Evolutionary conservation across 2,329 filamentous ascomycete genomes (phyloP).

Genomic region (Exophiala viscosa): DNA sequence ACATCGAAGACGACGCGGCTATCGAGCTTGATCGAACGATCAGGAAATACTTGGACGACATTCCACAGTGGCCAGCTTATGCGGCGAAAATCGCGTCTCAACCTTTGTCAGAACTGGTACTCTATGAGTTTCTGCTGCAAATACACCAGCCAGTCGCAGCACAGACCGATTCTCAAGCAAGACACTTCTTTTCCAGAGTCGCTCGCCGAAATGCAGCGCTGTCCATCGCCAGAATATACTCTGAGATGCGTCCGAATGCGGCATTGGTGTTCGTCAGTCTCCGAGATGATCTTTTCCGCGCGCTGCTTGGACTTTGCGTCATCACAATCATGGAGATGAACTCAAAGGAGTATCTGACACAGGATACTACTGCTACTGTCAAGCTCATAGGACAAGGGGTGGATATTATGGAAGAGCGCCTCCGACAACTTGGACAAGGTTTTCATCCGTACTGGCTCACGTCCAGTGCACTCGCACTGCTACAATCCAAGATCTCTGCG

Average conservation of each 20-base stretch:
- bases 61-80: slow-evolving; percentile 27
- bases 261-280: slow-evolving; percentile 11
- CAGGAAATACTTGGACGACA: slow-evolving; percentile 26
- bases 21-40: slow-evolving; percentile 31
- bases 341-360: slow-evolving; percentile 9
- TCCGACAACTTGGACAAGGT: slow-evolving; percentile 34
- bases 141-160: slow-evolving; percentile 32
- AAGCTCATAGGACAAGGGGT: slow-evolving; percentile 30
- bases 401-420: slow-evolving; percentile 34
- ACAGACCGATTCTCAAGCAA: slow-evolving; percentile 25
- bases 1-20: slow-evolving; percentile 29
- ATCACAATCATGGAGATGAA: slow-evolving; percentile 5
- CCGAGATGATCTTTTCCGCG: slow-evolving; percentile 19
- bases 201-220: slow-evolving; percentile 26
- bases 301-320: slow-evolving; percentile 17
- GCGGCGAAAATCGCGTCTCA: slow-evolving; percentile 17
- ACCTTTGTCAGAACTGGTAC: slow-evolving; percentile 29
- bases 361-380: slow-evolving; percentile 8
- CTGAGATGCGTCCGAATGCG: slow-evolving; percentile 9
- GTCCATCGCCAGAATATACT: slow-evolving; percentile 20
- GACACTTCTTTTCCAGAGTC: slow-evolving; percentile 29
- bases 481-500: slow-evolving; percentile 29
- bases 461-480: slow-evolving; percentile 33
- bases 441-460: slow-evolving; percentile 37
- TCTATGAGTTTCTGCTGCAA: slow-evolving; percentile 32